These are phyloP conservation scores for Lavandula angustifolia DNA, from an alignment of 257 asterid genomes.

Conservation along the genomic window DNA sequence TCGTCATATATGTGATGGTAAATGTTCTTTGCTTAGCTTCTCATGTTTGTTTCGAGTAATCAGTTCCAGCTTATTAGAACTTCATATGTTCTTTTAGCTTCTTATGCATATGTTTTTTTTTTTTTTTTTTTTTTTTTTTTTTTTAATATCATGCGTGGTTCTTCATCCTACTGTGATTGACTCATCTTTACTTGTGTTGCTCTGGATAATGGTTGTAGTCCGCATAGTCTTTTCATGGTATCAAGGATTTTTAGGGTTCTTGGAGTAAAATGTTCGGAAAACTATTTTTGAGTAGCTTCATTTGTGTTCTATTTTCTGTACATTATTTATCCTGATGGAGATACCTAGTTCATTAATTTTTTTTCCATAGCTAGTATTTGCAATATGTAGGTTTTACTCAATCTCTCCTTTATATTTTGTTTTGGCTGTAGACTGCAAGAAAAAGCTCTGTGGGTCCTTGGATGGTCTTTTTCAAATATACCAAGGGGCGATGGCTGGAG, in stretches of 20 bases:
- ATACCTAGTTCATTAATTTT: conserved; percentile 6
- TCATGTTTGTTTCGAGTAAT: conserved; percentile 17
- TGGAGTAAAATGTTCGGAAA: background rate
- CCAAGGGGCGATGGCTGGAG: conserved; percentile 84
- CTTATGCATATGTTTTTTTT: conserved; percentile 21
- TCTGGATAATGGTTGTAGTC: conserved; percentile 16
- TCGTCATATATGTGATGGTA: conserved; percentile 91
- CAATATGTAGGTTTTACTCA: conserved; percentile 21
- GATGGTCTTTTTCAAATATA: conserved; percentile 90
- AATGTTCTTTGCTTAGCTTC: conserved; percentile 24
- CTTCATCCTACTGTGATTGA: conserved; percentile 8
- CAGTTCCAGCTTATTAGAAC: conserved; percentile 19
- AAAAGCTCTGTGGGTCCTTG: conserved; percentile 79
- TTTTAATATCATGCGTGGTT: conserved; percentile 2
- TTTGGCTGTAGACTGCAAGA: conserved; percentile 76
- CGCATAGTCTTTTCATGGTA: conserved; percentile 9
- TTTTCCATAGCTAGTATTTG: conserved; percentile 21
- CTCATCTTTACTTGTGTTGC: conserved; percentile 17
- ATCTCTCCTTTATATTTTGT: conserved; percentile 10
- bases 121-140: no score
- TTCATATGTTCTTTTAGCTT: conserved; percentile 10
- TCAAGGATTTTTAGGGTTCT: conserved; percentile 11
- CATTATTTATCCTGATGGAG: conserved; percentile 3
- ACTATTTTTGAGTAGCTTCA: conserved; percentile 14
- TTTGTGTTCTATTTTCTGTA: conserved; percentile 4